Percentiles rank a stretch among this genome's conserved stretches.
phyloP scores from a whole-genome alignment of 106 monocot species.

The Apostasia ramifera region DNA sequence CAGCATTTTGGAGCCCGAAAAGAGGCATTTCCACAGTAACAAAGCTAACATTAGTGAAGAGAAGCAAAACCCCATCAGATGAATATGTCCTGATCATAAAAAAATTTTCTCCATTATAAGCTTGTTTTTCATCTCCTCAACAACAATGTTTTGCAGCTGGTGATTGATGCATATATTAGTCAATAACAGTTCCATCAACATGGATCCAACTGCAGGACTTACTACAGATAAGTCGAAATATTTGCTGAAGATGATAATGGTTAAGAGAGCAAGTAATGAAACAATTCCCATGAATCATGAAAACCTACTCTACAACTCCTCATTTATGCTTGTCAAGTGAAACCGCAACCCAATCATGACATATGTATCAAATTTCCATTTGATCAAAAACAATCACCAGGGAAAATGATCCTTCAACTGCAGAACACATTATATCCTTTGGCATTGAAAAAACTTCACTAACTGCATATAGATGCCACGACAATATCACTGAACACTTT shows the following conservation, averaged over 20 bases:
- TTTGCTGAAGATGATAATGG: conserved; percentile 20
- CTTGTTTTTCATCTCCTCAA: not conserved
- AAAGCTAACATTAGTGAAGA: conserved; percentile 16
- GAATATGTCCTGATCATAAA: conserved; percentile 9
- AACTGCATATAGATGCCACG: conserved; percentile 17
- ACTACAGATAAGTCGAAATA: conserved; percentile 5
- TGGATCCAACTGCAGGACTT: conserved; percentile 15
- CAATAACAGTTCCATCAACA: conserved; percentile 12
- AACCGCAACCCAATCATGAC: conserved; percentile 13
- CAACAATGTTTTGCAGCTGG: not conserved
- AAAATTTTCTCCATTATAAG: conserved; percentile 3
- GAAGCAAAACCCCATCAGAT: conserved; percentile 16
- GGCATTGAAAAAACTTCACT: conserved; percentile 10
- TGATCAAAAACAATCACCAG: conserved; percentile 13
- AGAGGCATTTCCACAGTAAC: conserved; percentile 11
- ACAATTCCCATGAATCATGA: conserved; percentile 14
- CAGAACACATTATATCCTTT: conserved; percentile 21
- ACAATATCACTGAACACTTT: conserved; percentile 29
- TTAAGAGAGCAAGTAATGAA: conserved; percentile 6
- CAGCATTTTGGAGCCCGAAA: conserved; percentile 14
- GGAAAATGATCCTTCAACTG: conserved; percentile 20
- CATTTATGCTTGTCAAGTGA: conserved; percentile 13
- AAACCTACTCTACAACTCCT: conserved; percentile 30
- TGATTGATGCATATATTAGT: conserved; percentile 5
- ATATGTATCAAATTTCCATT: conserved; percentile 12